Percentiles rank a stretch among this genome's conserved stretches.
Evolutionary conservation across 2,329 filamentous ascomycete genomes (phyloP).

Genomic region (Shiraia bambusicola): DNA sequence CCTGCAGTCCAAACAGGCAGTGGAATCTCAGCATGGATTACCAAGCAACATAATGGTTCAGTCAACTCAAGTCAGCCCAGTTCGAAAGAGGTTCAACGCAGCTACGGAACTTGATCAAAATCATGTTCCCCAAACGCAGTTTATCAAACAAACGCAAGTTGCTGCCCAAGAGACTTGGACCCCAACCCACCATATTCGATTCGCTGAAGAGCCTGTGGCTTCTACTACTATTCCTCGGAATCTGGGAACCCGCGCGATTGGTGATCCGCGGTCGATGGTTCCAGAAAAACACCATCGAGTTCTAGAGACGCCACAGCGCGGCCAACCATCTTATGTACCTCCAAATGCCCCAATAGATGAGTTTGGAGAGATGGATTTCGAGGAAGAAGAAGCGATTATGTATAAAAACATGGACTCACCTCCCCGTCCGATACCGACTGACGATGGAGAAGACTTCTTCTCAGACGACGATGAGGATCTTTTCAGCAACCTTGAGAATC

Average conservation of each 20-base stretch:
- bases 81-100: conserved; percentile 13
- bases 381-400: conserved; percentile 19
- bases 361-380: conserved; percentile 30
- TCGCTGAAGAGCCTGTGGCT: conserved; percentile 20
- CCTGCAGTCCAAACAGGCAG: conserved; percentile 11
- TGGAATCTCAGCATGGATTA: conserved; percentile 12
- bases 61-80: conserved; percentile 35
- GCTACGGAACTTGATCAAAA: conserved; percentile 9
- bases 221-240: conserved; percentile 17
- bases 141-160: conserved; percentile 35
- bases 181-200: conserved; percentile 29
- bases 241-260: conserved; percentile 2
- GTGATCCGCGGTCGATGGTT: conserved; percentile 1
- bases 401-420: conserved; percentile 15
- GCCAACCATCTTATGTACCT: conserved; percentile 6
- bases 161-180: conserved; percentile 30
- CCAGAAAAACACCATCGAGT: conserved; percentile 22
- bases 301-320: conserved; percentile 28
- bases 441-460: conserved; percentile 29
- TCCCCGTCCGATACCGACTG: conserved; percentile 9
- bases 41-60: conserved; percentile 27
- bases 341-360: conserved; percentile 16
- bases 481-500: conserved; percentile 46
- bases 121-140: conserved; percentile 38
- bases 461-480: conserved; percentile 37